These are phyloP conservation scores for Posidonia australis DNA, from an alignment of 106 monocot genomes.

Conservation along the genomic window DNA sequence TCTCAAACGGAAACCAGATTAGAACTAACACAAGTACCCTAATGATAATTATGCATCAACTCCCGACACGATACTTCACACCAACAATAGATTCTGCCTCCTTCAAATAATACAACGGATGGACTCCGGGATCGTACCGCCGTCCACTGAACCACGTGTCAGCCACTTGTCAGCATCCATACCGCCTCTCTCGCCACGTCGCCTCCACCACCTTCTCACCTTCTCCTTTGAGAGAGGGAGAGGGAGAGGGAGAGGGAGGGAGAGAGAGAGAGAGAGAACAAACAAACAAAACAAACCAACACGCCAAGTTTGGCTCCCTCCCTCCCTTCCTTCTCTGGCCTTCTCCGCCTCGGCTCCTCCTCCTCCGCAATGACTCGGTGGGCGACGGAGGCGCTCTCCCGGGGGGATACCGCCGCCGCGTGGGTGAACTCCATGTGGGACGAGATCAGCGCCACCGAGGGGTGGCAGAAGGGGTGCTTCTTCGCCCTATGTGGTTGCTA, in stretches of 20 bases:
- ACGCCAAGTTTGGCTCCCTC: not conserved
- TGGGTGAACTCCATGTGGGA: conserved; percentile 7
- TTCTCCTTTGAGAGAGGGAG: too few species aligned
- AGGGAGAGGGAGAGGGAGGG: not conserved
- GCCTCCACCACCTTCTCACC: not conserved
- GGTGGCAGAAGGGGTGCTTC: conserved; percentile 13
- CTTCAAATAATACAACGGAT: too few species aligned
- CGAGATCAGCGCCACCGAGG: conserved; percentile 10
- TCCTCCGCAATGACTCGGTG: not conserved
- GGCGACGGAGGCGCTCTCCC: not conserved
- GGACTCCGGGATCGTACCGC: too few species aligned
- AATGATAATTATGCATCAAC: too few species aligned
- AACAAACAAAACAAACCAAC: not conserved
- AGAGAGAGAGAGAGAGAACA: not conserved
- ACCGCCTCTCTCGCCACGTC: not conserved
- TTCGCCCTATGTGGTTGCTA: conserved; percentile 10
- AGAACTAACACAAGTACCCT: too few species aligned
- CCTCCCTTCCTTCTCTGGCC: too few species aligned
- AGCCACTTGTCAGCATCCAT: not conserved
- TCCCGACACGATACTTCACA: too few species aligned
- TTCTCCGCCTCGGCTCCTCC: too few species aligned
- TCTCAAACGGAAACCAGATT: too few species aligned
- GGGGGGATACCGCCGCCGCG: not conserved
- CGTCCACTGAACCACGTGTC: not conserved
- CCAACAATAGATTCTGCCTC: too few species aligned